phyloP scores from a whole-genome alignment of 352 stramenopile species.

The Plasmopara viticola region DNA sequence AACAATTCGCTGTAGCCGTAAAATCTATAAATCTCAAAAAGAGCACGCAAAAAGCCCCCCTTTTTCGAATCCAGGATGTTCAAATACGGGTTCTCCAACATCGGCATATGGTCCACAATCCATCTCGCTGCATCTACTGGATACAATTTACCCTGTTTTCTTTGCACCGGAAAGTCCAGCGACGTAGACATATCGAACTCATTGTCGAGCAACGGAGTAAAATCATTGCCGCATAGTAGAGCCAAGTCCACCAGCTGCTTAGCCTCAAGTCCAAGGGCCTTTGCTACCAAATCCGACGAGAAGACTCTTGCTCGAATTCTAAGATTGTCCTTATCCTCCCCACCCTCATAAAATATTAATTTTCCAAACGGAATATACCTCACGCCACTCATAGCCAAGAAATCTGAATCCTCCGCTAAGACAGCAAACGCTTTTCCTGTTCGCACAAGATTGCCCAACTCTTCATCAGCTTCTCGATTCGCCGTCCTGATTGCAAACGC shows the following conservation, averaged over 20 bases:
- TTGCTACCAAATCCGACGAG: conserved; percentile 50
- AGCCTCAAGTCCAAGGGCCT: conserved; percentile 47
- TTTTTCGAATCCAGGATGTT: conserved; percentile 34
- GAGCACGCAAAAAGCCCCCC: conserved; percentile 36
- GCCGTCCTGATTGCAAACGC: conserved; percentile 45
- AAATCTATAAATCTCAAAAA: conserved; percentile 77
- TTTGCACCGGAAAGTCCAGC: conserved; percentile 53
- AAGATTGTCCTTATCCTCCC: conserved; percentile 1
- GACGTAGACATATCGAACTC: conserved; percentile 48
- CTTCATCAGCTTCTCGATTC: conserved; percentile 68
- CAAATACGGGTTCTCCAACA: conserved; percentile 57
- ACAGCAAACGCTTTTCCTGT: conserved; percentile 48
- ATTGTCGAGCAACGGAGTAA: conserved; percentile 59
- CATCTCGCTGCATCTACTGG: conserved; percentile 48
- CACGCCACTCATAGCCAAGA: conserved; percentile 75
- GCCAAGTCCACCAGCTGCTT: conserved; percentile 80
- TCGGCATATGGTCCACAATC: conserved; percentile 43
- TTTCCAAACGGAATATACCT: conserved; percentile 77
- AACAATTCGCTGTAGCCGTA: conserved; percentile 53
- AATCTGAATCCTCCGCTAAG: conserved; percentile 85
- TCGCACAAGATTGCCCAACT: conserved; percentile 59
- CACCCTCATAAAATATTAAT: conserved; percentile 24
- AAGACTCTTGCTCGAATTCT: conserved; percentile 70
- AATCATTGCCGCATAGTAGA: conserved; percentile 85
- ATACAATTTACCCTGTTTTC: conserved; percentile 33